Conservation (phyloP, 2,329 filamentous ascomycete genomes). For the Cladosporium sp. region DNA sequence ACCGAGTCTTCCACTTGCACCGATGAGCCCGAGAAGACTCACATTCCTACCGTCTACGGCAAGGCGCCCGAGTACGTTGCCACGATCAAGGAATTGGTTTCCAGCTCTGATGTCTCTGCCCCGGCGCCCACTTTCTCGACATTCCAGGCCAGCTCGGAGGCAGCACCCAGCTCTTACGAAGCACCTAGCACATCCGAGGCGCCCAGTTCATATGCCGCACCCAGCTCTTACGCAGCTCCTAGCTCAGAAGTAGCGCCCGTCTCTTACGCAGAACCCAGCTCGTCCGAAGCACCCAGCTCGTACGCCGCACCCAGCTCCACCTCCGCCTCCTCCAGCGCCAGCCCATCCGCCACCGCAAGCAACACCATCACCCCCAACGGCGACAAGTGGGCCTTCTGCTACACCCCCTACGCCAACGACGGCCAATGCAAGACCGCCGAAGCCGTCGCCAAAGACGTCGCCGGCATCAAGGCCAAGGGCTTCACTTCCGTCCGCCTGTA, state of each 20-base stretch:
- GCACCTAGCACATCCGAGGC: constrained; percentile 25
- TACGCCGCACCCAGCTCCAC: constrained; percentile 20
- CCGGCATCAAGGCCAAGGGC: constrained; percentile 44
- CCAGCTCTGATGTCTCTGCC: constrained; percentile 10
- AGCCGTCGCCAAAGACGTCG: constrained; percentile 44
- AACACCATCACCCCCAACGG: constrained; percentile 38
- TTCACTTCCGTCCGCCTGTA: constrained; percentile 78
- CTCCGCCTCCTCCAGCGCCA: constrained; percentile 5
- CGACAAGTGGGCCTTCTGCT: constrained; percentile 51
- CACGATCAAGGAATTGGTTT: not conserved
- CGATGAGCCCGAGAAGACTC: not conserved
- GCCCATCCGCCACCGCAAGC: constrained; percentile 6
- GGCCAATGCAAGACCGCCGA: constrained; percentile 46
- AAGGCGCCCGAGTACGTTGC: not conserved
- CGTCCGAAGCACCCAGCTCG: constrained; percentile 29
- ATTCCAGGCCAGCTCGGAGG: constrained; percentile 32
- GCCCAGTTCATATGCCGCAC: constrained; percentile 25
- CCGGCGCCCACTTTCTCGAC: constrained; percentile 33
- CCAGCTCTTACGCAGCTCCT: constrained; percentile 25
- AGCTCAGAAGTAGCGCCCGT: constrained; percentile 27
- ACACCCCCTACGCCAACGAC: constrained; percentile 47
- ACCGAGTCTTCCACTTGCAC: constrained; percentile 1
- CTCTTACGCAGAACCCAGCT: constrained; percentile 23
- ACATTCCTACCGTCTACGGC: constrained; percentile 1
- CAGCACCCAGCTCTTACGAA: constrained; percentile 26